Conservation (phyloP, 257 asterid species). For the Forsythia viridissima region DNA sequence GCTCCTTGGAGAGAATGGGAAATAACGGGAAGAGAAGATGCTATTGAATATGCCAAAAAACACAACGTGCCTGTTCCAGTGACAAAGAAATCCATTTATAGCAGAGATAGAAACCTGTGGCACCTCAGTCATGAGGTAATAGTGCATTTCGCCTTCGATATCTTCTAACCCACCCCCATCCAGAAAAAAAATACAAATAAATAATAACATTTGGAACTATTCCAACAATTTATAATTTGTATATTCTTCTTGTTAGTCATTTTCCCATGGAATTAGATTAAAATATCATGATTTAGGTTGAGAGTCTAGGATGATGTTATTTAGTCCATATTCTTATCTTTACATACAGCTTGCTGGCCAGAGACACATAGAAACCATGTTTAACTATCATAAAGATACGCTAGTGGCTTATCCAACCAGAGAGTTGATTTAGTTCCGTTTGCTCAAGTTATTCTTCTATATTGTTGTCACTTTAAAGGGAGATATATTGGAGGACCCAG, state of each 20-base stretch:
- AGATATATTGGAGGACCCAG: slow-evolving; percentile 91
- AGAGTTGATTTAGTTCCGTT: not conserved
- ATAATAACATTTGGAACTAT: not conserved
- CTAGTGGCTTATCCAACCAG: not conserved
- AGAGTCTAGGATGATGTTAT: not conserved
- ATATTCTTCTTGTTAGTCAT: not conserved
- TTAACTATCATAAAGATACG: not conserved
- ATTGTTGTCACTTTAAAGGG: slow-evolving; percentile 43
- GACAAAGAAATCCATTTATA: slow-evolving; percentile 93
- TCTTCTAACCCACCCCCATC: not conserved
- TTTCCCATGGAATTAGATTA: not conserved
- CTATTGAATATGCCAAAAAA: slow-evolving; percentile 88
- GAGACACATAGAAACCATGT: not conserved
- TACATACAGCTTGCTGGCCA: not conserved
- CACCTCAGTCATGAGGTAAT: slow-evolving; percentile 96
- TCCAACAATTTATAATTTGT: not conserved
- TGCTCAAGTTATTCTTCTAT: too few relatives aligned
- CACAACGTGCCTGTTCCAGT: slow-evolving; percentile 95
- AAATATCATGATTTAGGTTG: not conserved
- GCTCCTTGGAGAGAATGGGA: slow-evolving; percentile 99
- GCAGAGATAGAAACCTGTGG: slow-evolving; percentile 98
- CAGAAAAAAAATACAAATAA: not conserved
- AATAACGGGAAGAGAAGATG: slow-evolving; percentile 91
- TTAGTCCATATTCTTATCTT: not conserved
- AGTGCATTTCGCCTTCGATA: not conserved